Conservation (phyloP, 768 basidiomycete genomes). For the Tylopilus sp. region DNA sequence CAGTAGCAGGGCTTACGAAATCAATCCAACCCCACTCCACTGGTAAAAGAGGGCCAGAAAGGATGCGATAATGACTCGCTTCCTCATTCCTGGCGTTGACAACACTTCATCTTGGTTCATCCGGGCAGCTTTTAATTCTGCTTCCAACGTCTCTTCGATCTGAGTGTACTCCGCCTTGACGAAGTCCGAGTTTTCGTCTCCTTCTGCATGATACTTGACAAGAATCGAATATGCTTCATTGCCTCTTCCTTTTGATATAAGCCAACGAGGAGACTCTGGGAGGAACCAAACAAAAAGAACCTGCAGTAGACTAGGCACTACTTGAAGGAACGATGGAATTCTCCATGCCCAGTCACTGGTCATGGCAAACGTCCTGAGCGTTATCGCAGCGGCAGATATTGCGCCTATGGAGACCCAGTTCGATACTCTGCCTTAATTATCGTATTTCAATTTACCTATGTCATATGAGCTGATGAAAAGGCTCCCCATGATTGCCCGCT, state of each 20-base stretch:
- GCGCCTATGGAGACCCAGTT: slow-evolving; percentile 6
- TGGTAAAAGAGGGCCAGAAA: slow-evolving; percentile 13
- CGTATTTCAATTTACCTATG: background rate
- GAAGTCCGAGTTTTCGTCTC: slow-evolving; percentile 57
- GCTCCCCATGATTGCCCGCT: background rate
- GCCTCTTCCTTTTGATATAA: slow-evolving; percentile 31
- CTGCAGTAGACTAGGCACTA: slow-evolving; percentile 51
- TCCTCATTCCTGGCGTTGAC: slow-evolving; percentile 14
- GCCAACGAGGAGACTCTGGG: slow-evolving; percentile 61
- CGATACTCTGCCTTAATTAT: too few species aligned
- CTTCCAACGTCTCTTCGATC: slow-evolving; percentile 49
- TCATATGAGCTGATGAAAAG: background rate
- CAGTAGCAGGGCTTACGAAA: background rate
- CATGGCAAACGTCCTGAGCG: slow-evolving; percentile 64
- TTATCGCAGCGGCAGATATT: slow-evolving; percentile 44
- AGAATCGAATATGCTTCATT: slow-evolving; percentile 47
- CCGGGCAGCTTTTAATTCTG: slow-evolving; percentile 1
- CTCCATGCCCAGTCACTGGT: slow-evolving; percentile 60
- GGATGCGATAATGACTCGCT: slow-evolving; percentile 6
- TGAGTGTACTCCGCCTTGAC: too few species aligned
- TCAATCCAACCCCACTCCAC: slow-evolving; percentile 8
- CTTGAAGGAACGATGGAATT: slow-evolving; percentile 56
- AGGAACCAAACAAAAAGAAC: slow-evolving; percentile 54
- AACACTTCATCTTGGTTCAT: background rate
- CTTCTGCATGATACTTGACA: slow-evolving; percentile 58